Evolutionary conservation across 2,329 filamentous ascomycete species (phyloP).

Genomic region (Epichloe uncinata): DNA sequence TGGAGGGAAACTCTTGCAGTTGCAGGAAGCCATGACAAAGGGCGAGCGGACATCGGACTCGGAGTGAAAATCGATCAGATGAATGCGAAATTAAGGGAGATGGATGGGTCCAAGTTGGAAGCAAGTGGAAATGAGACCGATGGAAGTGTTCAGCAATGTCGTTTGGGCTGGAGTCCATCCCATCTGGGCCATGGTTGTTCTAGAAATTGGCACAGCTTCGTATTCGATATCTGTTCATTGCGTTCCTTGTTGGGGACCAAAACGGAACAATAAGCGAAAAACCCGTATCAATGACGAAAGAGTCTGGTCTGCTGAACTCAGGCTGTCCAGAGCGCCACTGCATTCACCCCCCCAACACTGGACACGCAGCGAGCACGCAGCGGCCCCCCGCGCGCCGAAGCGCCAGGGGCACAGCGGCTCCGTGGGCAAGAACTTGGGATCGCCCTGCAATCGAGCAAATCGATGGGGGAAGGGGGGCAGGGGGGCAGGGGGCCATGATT

Average conservation of each 20-base stretch:
- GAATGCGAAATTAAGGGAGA: background rate
- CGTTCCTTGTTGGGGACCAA: background rate
- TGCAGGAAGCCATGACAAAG: background rate
- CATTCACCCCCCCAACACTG: background rate
- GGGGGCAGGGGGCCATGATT: background rate
- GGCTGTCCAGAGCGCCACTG: background rate
- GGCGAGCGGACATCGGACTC: background rate
- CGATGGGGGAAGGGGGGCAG: background rate
- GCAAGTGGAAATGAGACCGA: background rate
- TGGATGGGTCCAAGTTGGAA: background rate
- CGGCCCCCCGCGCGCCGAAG: background rate
- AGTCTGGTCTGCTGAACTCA: background rate
- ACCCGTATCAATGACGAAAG: too few species aligned
- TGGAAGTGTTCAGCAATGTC: too few species aligned
- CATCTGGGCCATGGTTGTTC: too few species aligned
- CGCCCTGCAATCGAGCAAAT: background rate
- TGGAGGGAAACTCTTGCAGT: too few species aligned
- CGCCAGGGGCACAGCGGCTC: slow-evolving; percentile 1
- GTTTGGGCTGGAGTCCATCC: too few species aligned
- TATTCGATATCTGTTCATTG: background rate
- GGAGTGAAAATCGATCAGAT: background rate
- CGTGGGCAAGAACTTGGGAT: background rate
- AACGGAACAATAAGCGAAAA: background rate
- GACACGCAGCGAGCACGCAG: background rate
- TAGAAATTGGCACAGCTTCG: too few species aligned